Base-by-base conservation (phyloP, 2,329 filamentous ascomycete genomes). In the Ophiosphaerella herpotricha region DNA sequence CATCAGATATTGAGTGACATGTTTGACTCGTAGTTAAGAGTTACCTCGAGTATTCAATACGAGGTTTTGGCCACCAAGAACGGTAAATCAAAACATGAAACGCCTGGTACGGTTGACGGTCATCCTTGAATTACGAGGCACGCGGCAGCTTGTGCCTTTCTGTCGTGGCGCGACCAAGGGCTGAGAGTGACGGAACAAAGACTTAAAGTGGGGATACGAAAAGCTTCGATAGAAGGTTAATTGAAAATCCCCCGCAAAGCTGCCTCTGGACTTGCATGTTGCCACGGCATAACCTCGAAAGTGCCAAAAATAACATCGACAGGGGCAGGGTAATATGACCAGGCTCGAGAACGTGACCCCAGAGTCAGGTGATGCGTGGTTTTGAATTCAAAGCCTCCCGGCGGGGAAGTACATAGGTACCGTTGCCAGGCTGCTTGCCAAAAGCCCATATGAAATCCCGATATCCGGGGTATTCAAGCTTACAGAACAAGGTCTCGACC, bases 401-500 rank as follows among this genome's bases (percentile, higher is more conserved):
- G 52, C 43, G 50, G 36, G 36, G 26, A 38, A 29, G 11, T 29
- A 29, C 26, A 7, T 29, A 29, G 26, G 26, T 46, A 46, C 39
- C 38, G 47, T 47, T 46, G 51, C 47, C 48, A 48, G 35, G 37
- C 37, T 43, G 16, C 14, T 49, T 13, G 24, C 23, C 16, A 39
- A 18, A 33, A 44, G 9, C 23, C 31, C 46, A 45, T 52, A 39
- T 52, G 48, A 43, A 46, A 32, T 54, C 52, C 61, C 64, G 49
- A 58, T 29, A 53, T 50, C 55, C 61, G 46, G 61, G 64, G 40
- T 48, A 46, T 14, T 23, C 37, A 37, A 55, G 65, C 66, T 70
- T 68, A 71, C 66, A 68, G 66, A 66, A 64, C 61, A 57, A 54
- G 59, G 65, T 70, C 67, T 64, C 59, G 67, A 64, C 61, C 57